Conservation (phyloP, 2,329 filamentous ascomycete species). For the Rhinocladiella similis region DNA sequence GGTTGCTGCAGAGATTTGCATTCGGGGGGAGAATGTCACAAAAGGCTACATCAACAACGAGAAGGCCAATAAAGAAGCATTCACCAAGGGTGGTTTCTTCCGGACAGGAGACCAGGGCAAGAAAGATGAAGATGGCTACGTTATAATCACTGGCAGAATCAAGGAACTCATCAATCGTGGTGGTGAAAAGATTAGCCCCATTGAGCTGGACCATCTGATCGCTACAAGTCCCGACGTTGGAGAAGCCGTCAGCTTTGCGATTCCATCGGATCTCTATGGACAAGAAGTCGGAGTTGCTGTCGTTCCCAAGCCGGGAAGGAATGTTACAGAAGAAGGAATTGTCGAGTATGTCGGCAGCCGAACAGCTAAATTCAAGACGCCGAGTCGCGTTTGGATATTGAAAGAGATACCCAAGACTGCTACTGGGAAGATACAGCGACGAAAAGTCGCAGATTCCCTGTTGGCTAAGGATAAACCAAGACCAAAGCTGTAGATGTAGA, state of each 20-base stretch:
- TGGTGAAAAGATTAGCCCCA: slow-evolving; percentile 85
- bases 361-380: slow-evolving; percentile 81
- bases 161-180: slow-evolving; percentile 91
- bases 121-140: slow-evolving; percentile 75
- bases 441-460: slow-evolving; percentile 85
- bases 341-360: slow-evolving; percentile 68
- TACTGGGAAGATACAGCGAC: slow-evolving; percentile 84
- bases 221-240: slow-evolving; percentile 70
- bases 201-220: slow-evolving; percentile 81
- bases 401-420: slow-evolving; percentile 86
- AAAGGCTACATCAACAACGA: slow-evolving; percentile 83
- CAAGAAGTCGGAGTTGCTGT: slow-evolving; percentile 79
- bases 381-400: slow-evolving; percentile 82
- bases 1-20: slow-evolving; percentile 77
- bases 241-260: slow-evolving; percentile 81
- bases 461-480: slow-evolving; percentile 64
- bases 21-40: slow-evolving; percentile 79
- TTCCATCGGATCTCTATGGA: slow-evolving; percentile 79
- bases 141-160: slow-evolving; percentile 86
- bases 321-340: slow-evolving; percentile 60
- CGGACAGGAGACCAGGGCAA: slow-evolving; percentile 85
- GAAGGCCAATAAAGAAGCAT: slow-evolving; percentile 71
- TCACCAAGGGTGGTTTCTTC: slow-evolving; percentile 77
- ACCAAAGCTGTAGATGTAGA: slow-evolving; percentile 50
- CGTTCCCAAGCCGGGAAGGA: slow-evolving; percentile 67